Evolutionary conservation across 345 rosid genomes (phyloP).

Genomic region (Cardamine occulta): DNA sequence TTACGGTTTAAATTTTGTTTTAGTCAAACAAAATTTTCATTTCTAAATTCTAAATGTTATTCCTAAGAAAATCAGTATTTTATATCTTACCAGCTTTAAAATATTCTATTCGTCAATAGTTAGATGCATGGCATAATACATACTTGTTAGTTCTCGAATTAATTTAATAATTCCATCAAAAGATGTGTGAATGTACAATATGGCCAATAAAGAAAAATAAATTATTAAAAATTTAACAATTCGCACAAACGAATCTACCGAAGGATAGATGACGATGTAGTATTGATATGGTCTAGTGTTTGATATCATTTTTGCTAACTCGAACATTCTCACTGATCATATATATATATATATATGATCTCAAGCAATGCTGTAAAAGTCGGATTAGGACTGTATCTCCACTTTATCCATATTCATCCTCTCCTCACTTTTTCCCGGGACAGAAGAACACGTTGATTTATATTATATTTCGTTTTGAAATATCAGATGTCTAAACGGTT

Average conservation of each 20-base stretch:
- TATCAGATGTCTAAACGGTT: neutral
- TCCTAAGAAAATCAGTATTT: neutral
- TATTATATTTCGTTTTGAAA: neutral
- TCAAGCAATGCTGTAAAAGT: slow-evolving; percentile 10
- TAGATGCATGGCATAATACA: neutral
- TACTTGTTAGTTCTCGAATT: neutral
- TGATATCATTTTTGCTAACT: slow-evolving; percentile 19
- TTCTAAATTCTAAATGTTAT: neutral
- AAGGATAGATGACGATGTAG: slow-evolving; percentile 17
- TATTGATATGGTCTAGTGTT: slow-evolving; percentile 22
- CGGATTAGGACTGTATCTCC: neutral
- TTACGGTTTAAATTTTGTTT: neutral
- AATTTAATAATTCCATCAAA: neutral
- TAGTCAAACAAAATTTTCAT: neutral
- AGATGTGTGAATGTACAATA: slow-evolving; percentile 9
- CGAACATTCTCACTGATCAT: slow-evolving; percentile 4
- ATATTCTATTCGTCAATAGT: neutral
- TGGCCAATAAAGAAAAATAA: neutral
- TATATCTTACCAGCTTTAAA: neutral
- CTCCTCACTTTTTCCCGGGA: neutral
- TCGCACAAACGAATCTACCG: slow-evolving; percentile 7
- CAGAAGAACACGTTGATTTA: neutral
- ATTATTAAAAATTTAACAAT: neutral
- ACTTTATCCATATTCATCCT: slow-evolving; percentile 8
- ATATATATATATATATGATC: too few relatives aligned